These are phyloP conservation scores for Colletotrichum sp. DNA, from an alignment of 2,329 filamentous ascomycete genomes.

Conservation along the genomic window DNA sequence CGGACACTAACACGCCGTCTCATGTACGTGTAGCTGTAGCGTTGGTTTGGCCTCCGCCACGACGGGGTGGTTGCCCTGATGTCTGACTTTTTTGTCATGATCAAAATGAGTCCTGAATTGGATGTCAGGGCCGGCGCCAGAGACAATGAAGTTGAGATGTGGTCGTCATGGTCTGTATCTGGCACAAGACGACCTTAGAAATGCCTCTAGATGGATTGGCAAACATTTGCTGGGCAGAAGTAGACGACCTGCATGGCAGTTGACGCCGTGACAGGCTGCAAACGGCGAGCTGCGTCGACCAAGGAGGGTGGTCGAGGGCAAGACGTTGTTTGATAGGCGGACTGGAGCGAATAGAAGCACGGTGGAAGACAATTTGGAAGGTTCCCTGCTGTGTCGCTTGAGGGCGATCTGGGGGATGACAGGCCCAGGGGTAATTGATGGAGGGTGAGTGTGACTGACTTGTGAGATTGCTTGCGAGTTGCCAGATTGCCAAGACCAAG, in stretches of 20 bases:
- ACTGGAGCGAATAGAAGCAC: not conserved
- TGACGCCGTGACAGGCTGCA: not conserved
- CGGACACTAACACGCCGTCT: not conserved
- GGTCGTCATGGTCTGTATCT: not conserved
- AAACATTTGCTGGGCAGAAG: not conserved
- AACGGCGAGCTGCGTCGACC: not conserved
- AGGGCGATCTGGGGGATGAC: slow-evolving; percentile 10
- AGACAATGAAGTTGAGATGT: not conserved
- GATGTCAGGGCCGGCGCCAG: not conserved
- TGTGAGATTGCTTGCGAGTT: not conserved
- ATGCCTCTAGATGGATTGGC: not conserved
- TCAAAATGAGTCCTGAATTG: not conserved
- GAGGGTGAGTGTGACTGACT: not conserved
- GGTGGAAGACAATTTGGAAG: slow-evolving; percentile 14
- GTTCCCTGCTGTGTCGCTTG: not conserved
- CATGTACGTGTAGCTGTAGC: not conserved
- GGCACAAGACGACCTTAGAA: not conserved
- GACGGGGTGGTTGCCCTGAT: not conserved
- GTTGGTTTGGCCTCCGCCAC: not conserved
- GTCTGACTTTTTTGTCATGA: not conserved
- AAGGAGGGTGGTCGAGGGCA: not conserved
- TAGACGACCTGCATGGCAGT: not conserved
- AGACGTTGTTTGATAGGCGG: slow-evolving; percentile 6
- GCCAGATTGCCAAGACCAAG: not conserved
- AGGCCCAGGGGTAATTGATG: not conserved